Evolutionary conservation across 768 basidiomycete species (phyloP).

Genomic region (Boletus pseudo-olivaceus): DNA sequence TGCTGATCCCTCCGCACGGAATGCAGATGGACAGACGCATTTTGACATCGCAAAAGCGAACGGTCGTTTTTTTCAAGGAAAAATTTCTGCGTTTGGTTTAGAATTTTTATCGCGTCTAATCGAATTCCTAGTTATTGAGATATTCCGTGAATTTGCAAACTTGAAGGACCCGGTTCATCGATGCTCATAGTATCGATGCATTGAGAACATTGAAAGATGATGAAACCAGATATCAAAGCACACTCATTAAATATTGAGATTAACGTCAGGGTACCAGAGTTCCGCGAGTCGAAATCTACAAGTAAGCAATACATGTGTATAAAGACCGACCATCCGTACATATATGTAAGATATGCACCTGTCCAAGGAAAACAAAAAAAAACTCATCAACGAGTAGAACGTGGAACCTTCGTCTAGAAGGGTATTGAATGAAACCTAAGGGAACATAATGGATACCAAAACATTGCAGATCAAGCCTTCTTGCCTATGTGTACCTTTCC

Average conservation of each 20-base stretch:
- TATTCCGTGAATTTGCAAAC: too few species aligned
- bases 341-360: constrained; percentile 9
- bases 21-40: too few species aligned
- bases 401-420: background rate
- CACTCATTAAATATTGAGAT: background rate
- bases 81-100: too few species aligned
- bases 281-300: constrained; percentile 17
- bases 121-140: too few species aligned
- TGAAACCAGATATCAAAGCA: background rate
- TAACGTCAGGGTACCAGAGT: background rate
- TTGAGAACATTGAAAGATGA: background rate
- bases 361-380: background rate
- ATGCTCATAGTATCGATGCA: too few species aligned
- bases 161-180: too few species aligned
- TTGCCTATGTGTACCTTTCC: constrained; percentile 67
- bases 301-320: constrained; percentile 7
- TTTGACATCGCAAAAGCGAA: too few species aligned
- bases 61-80: too few species aligned
- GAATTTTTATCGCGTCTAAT: too few species aligned
- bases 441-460: background rate
- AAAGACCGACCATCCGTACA: constrained; percentile 8
- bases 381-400: constrained; percentile 3
- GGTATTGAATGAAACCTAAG: background rate
- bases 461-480: constrained; percentile 30
- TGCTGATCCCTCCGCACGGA: too few species aligned